Evolutionary conservation across 441 rosid genomes (phyloP), one percentile per base, ranked within the genome.

Genomic region (Adansonia rubrostipa): DNA sequence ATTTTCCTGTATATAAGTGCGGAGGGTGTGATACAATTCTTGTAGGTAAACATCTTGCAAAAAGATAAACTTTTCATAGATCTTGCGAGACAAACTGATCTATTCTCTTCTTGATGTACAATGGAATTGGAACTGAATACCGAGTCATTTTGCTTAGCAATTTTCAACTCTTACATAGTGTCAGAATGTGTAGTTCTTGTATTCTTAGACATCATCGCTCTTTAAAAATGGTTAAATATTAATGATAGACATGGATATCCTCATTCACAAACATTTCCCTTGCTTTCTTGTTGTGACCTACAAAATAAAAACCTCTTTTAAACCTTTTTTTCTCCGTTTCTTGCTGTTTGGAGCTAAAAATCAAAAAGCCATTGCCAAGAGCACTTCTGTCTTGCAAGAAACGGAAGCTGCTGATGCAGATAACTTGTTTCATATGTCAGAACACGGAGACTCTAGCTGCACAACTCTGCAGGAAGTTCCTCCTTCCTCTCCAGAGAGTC

Each of bases 1-100:
- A 91, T 79, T 77, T 90, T 86, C 88, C 87, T 36, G 86, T 96
- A 24, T 94, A 93, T 76, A 76, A 75, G 75, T 96, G 99, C 71
- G 99, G 98, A 67, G 88, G 89, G 75, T 96, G 99, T 73, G 84
- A 78, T 40, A 72, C 89, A 0, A 75, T 78, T 83, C 97, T 96
- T 73, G 89, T 81, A 88, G 99, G 99, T 96, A 84, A 64, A 68
- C 28, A 17, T 9, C 20, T 54, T 67, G 15, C 7, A 11, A 45
- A 36, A 60, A 22, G 33, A 17, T 10, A 56, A n/a, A 62, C 36
- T 33, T 28, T 28, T 44, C 61, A 57, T 65, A 24, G 24, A 36
- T n/a, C 51, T 40, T 70, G 45, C 7, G 6, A n/a, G 50, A 40
- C 24, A 60, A 64, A 20, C 7, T 71, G 45, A 24, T 61, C 20